A percentile compares a stretch with the other conserved stretches of the same genome.
phyloP scores from a whole-genome alignment of 164 flowering plant genomes.

The Nelumbo lutea region DNA sequence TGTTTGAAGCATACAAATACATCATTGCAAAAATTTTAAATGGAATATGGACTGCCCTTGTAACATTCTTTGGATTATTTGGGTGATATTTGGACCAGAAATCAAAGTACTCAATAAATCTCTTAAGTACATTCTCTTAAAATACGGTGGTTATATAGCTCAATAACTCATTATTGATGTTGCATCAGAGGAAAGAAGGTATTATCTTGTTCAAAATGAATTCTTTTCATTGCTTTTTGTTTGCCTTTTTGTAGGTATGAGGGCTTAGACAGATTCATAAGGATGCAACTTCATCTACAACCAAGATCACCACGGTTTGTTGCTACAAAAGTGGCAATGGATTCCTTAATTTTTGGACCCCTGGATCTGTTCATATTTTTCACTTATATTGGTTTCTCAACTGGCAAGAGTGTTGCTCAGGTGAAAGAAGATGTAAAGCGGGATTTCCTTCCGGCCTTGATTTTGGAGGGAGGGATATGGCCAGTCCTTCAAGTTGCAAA shows the following conservation, averaged over 20 bases:
- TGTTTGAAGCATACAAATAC: too few relatives aligned
- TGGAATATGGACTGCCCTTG: neutral
- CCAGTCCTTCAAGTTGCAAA: conserved; percentile 76
- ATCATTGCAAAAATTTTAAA: neutral
- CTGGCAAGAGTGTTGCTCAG: conserved; percentile 62
- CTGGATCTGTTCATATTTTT: conserved; percentile 71
- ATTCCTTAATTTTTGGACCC: conserved; percentile 78
- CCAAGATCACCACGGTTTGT: conserved; percentile 73
- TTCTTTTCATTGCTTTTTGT: neutral
- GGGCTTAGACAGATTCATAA: conserved; percentile 67
- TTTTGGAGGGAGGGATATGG: conserved; percentile 80
- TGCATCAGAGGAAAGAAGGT: too few relatives aligned
- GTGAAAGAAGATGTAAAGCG: conserved; percentile 86
- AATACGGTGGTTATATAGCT: too few relatives aligned
- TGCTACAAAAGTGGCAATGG: conserved; percentile 69
- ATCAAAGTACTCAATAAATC: too few relatives aligned
- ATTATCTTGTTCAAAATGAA: neutral
- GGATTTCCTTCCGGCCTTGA: conserved; percentile 74
- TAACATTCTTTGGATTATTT: neutral
- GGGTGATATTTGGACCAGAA: neutral
- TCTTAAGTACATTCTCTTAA: too few relatives aligned
- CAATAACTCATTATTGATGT: too few relatives aligned
- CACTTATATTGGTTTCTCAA: conserved; percentile 76
- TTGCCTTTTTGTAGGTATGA: conserved; percentile 55
- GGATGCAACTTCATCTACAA: conserved; percentile 33